Percentiles rank a stretch among this genome's conserved stretches.
Conservation (phyloP, 495 filamentous ascomycete species). For the Talaromyces ruber region DNA sequence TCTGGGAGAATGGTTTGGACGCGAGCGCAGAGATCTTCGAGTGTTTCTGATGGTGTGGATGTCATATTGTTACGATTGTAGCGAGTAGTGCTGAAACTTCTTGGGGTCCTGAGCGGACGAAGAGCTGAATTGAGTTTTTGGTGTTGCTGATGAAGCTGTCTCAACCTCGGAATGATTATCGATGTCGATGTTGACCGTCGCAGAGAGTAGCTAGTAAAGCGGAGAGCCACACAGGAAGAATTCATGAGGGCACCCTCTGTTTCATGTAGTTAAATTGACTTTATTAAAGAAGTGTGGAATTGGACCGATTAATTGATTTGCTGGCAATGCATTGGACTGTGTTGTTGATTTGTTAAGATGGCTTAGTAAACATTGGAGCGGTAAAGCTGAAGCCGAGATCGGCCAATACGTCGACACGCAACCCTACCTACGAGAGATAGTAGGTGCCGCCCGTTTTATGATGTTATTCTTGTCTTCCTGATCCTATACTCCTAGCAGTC, state of each 20-base stretch:
- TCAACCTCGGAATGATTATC: not conserved
- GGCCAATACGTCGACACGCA: not conserved
- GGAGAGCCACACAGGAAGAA: not conserved
- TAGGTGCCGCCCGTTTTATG: too few relatives aligned
- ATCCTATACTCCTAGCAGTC: too few relatives aligned
- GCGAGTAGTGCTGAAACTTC: not conserved
- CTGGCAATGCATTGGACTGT: not conserved
- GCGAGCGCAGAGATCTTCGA: constrained; percentile 6
- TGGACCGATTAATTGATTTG: not conserved
- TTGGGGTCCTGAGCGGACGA: not conserved
- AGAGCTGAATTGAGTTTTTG: not conserved
- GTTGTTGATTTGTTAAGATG: not conserved
- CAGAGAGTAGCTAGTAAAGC: not conserved
- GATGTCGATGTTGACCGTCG: not conserved
- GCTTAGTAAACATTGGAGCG: not conserved
- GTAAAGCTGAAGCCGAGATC: not conserved
- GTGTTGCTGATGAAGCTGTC: not conserved
- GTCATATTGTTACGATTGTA: not conserved
- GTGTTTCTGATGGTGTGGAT: not conserved
- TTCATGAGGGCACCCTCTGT: not conserved
- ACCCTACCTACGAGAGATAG: not conserved
- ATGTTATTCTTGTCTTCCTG: too few relatives aligned
- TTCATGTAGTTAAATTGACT: not conserved
- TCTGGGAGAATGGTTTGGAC: constrained; percentile 6
- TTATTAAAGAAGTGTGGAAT: not conserved